Evolutionary conservation across 352 stramenopile species (phyloP), one percentile per base, ranked within the genome.

Genomic region (Phytophthora megakarya): DNA sequence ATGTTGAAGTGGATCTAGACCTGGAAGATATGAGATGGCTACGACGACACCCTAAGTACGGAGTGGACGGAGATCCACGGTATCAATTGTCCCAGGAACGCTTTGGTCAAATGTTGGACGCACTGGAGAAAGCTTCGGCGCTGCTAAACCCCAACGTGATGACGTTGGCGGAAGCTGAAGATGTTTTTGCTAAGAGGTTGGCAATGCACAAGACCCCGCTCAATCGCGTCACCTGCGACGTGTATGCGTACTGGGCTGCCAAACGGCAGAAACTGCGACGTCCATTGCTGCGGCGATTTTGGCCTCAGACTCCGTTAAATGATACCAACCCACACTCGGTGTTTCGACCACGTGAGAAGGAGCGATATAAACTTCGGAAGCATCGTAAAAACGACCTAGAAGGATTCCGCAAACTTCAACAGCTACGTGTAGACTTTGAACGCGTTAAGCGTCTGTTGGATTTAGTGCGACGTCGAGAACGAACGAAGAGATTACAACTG

Each of bases 251-350:
- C 74, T 99, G 97, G 97, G 85, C 97, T 7, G 65, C 88, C 21
- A 99, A 99, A 73, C 92, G 97, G 4, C 84, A 86, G 59, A 81
- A 87, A 52, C 71, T 99, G 21, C 92, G 93, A 60, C 93, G 97
- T 30, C 96, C 97, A 40, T 62, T 99, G 32, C 57, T 99, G 22
- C 89, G 97, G 35, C 86, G 95, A 19, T 99, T 95, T 69, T 99
- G 97, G 96, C 97, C 97, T 5, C 84, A 97, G 44, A 99, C 97
- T 11, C 84, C 92, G 7, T 73, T 94, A 1, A 98, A 98, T 51
- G 97, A 99, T 77, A 98, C 95, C n/a, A 99, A 99, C 77, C 97
- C 97, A 26, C 96, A 99, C 67, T 70, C 96, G 48, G 97, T 99
- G n/a, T 99, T 99, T 73, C 93, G 97, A 16, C 97, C 96, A 19